phyloP scores from a whole-genome alignment of 2,329 filamentous ascomycete species.

The Colletotrichum orchidophilum region DNA sequence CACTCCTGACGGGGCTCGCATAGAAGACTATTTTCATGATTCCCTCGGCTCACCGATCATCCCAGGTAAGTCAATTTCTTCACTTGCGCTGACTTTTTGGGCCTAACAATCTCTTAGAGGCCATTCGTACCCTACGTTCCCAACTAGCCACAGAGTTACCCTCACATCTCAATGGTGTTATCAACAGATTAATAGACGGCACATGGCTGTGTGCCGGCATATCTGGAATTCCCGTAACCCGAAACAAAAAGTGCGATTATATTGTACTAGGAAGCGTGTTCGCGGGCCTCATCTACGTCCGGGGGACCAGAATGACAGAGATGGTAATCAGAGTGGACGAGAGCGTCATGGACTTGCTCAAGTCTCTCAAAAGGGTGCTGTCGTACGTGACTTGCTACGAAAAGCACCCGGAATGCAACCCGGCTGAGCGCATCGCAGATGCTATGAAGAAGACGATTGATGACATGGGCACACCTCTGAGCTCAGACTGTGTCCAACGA shows the following conservation, averaged over 20 bases:
- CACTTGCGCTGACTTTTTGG: too few relatives aligned
- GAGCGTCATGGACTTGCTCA: slow-evolving; percentile 23
- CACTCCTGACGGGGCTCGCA: background rate
- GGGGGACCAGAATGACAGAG: slow-evolving; percentile 13
- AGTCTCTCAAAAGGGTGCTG: slow-evolving; percentile 22
- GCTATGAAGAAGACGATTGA: slow-evolving; percentile 20
- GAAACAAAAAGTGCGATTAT: slow-evolving; percentile 30
- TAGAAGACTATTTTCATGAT: slow-evolving; percentile 18
- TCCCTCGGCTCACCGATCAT: slow-evolving; percentile 20
- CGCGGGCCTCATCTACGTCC: slow-evolving; percentile 18
- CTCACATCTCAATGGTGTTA: slow-evolving; percentile 16
- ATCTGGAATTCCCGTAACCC: slow-evolving; percentile 22
- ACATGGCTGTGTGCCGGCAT: slow-evolving; percentile 27
- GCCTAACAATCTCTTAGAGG: background rate
- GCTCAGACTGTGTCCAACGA: background rate
- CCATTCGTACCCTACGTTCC: background rate
- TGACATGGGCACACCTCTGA: background rate
- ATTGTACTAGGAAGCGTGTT: slow-evolving; percentile 23
- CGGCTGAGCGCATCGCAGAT: background rate
- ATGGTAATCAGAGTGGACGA: slow-evolving; percentile 12
- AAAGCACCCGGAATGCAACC: slow-evolving; percentile 25
- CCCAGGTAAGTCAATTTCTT: background rate
- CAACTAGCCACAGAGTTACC: slow-evolving; percentile 17
- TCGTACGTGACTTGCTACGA: slow-evolving; percentile 27
- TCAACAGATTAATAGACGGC: slow-evolving; percentile 12